Conservation (phyloP, 768 basidiomycete genomes). For the Suillus hirtellus region DNA sequence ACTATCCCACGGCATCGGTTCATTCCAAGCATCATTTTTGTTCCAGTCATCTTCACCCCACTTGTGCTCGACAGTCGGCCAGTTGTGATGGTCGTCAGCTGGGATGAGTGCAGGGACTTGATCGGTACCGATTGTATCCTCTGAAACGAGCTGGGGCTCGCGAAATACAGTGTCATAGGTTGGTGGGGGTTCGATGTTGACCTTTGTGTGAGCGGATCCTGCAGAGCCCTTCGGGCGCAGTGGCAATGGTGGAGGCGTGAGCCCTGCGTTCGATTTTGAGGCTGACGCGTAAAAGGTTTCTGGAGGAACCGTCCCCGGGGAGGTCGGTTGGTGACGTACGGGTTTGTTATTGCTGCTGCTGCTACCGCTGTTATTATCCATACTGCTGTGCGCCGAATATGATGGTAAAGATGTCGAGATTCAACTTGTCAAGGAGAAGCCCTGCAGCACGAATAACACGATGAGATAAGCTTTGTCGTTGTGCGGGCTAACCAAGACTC, state of each 20-base stretch:
- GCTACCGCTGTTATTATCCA: slow-evolving; percentile 40
- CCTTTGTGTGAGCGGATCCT: slow-evolving; percentile 40
- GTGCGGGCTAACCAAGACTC: not conserved
- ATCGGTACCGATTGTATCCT: slow-evolving; percentile 38
- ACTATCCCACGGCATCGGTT: slow-evolving; percentile 27
- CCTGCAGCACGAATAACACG: not conserved
- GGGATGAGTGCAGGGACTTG: slow-evolving; percentile 41
- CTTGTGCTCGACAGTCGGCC: slow-evolving; percentile 29
- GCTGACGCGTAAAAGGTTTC: slow-evolving; percentile 30
- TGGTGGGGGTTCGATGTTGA: slow-evolving; percentile 32
- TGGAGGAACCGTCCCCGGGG: slow-evolving; percentile 38
- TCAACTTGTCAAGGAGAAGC: not conserved
- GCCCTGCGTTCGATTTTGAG: slow-evolving; percentile 4
- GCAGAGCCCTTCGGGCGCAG: slow-evolving; percentile 28
- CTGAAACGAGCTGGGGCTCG: slow-evolving; percentile 56
- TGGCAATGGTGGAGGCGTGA: slow-evolving; percentile 37
- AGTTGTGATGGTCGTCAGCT: slow-evolving; percentile 28
- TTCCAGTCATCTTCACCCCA: slow-evolving; percentile 5
- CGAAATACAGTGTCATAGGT: slow-evolving; percentile 39
- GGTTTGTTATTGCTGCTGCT: slow-evolving; percentile 32
- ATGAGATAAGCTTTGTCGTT: slow-evolving; percentile 5
- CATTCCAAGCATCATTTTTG: slow-evolving; percentile 9
- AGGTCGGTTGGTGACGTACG: slow-evolving; percentile 28
- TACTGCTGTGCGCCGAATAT: slow-evolving; percentile 21
- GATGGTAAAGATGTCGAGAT: not conserved